Evolutionary conservation across 225 moss, liverwort and hornwort species (phyloP).

Genomic region (Neckera pumila): DNA sequence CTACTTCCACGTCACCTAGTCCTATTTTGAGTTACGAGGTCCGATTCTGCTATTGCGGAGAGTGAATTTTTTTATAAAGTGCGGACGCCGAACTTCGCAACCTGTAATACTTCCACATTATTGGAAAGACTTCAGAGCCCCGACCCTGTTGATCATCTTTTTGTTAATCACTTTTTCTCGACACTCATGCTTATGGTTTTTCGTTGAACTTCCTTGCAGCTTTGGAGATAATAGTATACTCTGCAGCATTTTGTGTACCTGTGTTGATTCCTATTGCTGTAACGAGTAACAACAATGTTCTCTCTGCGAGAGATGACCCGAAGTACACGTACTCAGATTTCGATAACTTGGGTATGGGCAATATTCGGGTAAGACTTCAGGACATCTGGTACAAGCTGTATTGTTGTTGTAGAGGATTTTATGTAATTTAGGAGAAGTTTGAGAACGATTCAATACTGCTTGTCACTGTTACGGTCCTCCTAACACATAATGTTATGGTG

Average conservation of each 20-base stretch:
- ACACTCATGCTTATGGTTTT: not conserved
- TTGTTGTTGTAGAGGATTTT: not conserved
- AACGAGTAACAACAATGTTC: slow-evolving; percentile 34
- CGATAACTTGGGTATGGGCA: slow-evolving; percentile 78
- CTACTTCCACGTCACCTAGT: not conserved
- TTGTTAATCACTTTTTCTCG: too few relatives aligned
- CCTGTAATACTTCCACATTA: not conserved
- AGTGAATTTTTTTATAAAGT: not conserved
- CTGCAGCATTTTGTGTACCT: slow-evolving; percentile 41
- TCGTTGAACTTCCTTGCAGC: slow-evolving; percentile 22
- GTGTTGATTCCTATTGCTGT: slow-evolving; percentile 52
- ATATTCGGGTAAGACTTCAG: slow-evolving; percentile 38
- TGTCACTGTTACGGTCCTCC: not conserved
- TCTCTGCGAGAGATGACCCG: not conserved
- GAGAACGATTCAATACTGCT: not conserved
- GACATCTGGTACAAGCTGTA: not conserved
- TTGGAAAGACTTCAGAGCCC: not conserved
- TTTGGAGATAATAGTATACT: slow-evolving; percentile 48
- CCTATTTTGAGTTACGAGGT: not conserved
- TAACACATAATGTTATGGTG: not conserved
- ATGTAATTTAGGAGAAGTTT: not conserved
- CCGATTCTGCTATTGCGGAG: not conserved
- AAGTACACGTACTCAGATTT: slow-evolving; percentile 14
- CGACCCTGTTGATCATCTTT: not conserved
- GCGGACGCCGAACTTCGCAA: not conserved